These are phyloP conservation scores for Avena eriantha DNA, from an alignment of 176 grass and related monocot genomes.

Conservation along the genomic window DNA sequence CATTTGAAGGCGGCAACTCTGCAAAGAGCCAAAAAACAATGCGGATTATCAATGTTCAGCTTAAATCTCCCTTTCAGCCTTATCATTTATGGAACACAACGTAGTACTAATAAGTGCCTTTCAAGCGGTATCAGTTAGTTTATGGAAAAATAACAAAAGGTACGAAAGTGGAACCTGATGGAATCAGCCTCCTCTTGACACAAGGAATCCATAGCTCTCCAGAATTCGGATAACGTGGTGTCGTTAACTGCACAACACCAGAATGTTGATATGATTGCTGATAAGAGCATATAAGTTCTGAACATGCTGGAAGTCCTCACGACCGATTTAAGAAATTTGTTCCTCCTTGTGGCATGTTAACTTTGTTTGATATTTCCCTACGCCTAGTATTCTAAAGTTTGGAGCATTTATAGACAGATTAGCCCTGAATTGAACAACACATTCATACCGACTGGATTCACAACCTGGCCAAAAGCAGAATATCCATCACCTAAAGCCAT, in stretches of 20 bases:
- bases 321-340: neutral
- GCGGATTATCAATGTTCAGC: neutral
- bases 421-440: neutral
- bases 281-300: slow-evolving; percentile 1
- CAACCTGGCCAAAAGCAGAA: neutral
- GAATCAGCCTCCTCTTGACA: slow-evolving; percentile 54
- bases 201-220: slow-evolving; percentile 83
- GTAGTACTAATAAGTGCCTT: neutral
- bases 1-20: slow-evolving; percentile 88
- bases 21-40: slow-evolving; percentile 23
- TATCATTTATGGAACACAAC: slow-evolving; percentile 8
- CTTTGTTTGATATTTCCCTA: neutral
- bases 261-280: neutral
- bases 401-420: slow-evolving; percentile 6
- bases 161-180: slow-evolving; percentile 67
- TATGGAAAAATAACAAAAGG: slow-evolving; percentile 18
- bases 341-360: neutral
- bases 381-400: neutral
- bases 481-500: neutral
- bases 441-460: neutral
- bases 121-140: neutral
- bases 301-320: neutral
- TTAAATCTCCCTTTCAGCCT: slow-evolving; percentile 25
- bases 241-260: slow-evolving; percentile 66
- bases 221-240: slow-evolving; percentile 68